phyloP scores from a whole-genome alignment of 2,329 filamentous ascomycete species.

The Aspergillus niger region DNA sequence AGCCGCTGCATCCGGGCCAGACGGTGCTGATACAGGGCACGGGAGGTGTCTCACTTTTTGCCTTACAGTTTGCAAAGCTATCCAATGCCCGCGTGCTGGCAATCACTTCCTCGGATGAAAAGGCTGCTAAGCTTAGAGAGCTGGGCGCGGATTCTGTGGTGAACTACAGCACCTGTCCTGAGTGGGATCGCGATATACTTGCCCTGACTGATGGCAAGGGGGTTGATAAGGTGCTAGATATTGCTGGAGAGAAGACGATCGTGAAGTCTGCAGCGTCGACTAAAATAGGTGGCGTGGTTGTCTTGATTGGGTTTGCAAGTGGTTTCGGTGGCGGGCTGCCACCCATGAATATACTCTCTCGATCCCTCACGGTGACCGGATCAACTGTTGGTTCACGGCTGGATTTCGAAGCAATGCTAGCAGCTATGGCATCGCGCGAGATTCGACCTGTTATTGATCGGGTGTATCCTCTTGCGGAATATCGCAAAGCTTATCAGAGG shows the following conservation, averaged over 20 bases:
- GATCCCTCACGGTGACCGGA: too few relatives aligned
- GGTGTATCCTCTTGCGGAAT: too few relatives aligned
- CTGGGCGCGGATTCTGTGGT: conserved; percentile 46
- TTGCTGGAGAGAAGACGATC: conserved; percentile 37
- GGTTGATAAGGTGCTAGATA: conserved; percentile 46
- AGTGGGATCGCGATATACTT: conserved; percentile 10
- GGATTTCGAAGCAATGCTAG: too few relatives aligned
- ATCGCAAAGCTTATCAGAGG: too few relatives aligned
- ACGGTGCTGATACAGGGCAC: conserved; percentile 38
- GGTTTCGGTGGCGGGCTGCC: too few relatives aligned
- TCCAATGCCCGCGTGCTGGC: conserved; percentile 48
- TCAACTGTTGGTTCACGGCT: too few relatives aligned
- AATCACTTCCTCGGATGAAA: conserved; percentile 48
- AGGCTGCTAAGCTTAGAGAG: conserved; percentile 17
- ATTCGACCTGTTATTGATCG: too few relatives aligned
- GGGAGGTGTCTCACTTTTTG: conserved; percentile 45
- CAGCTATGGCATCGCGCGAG: too few relatives aligned
- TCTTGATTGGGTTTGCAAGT: conserved; percentile 1
- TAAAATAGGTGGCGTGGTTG: conserved; percentile 8
- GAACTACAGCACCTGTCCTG: conserved; percentile 37
- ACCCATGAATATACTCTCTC: too few relatives aligned
- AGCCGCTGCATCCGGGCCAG: conserved; percentile 24
- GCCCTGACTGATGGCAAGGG: conserved; percentile 41
- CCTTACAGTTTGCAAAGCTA: conserved; percentile 46
- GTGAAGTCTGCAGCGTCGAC: conserved; percentile 1